Base-by-base conservation (phyloP, 2,329 filamentous ascomycete genomes). In the Fusarium circinatum region DNA sequence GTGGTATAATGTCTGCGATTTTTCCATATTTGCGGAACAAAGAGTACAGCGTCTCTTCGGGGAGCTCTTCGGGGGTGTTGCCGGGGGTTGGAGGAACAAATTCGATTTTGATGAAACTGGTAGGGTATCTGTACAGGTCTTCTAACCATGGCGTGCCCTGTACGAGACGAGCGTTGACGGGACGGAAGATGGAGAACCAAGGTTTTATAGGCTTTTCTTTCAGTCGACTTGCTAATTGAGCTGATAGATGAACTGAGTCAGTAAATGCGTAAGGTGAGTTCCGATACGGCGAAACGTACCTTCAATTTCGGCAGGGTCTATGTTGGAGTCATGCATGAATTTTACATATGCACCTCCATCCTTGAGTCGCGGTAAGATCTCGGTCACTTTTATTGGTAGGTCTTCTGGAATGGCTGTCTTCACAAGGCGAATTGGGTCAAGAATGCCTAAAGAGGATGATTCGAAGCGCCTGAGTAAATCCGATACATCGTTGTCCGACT, bases 301-400 rank as follows among this genome's bases (percentile, higher is more conserved):
- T 78, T 88, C 86, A 54, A 88, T 79, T 54, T 86, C 77, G 52
- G 83, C 80, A 6, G 83, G 78, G 8, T 83, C 80, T 15, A 84
- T 76, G 17, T 80, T 81, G 3, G 81, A 69, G 44, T 84, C 82
- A 60, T 87, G 89, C 22, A 87, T 88, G 79, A 97, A 95, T 81
- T 97, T 98, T 81, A 98, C 91, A 80, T 97, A 98, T 2, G 94
- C 94, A 18, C 96, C 96, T 22, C 96, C 96, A 79, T 99, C 96
- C 78, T 97, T 95, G 34, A 97, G 86, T 7, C 95, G 89, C 1
- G 95, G 95, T 24, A 98, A 82, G 22, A 98, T 92, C 78, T 97
- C 92, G 7, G 91, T 93, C 52, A 98, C 90, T 65, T 92, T 90
- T 54, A 97, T 85, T 3, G 89, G 85, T 4, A 92, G 78, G 15